Conservation (phyloP, 139 green algal genomes). For the Diplosphaera chodatii region DNA sequence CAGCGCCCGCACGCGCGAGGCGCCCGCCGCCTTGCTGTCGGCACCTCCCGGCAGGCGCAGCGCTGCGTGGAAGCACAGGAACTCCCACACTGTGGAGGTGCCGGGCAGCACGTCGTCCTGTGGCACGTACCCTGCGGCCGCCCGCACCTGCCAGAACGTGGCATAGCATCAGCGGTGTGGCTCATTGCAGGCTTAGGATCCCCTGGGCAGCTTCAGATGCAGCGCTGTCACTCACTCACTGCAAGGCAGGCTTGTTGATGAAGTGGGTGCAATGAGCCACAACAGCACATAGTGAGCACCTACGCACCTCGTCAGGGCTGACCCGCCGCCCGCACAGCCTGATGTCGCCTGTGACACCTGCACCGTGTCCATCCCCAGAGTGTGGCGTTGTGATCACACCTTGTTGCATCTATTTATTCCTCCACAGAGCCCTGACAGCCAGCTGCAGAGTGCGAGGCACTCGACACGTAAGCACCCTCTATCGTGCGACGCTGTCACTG, state of each 20-base stretch:
- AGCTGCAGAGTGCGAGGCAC: background rate
- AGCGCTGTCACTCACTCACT: too few relatives aligned
- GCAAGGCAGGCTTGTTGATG: too few relatives aligned
- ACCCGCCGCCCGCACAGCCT: constrained; percentile 30
- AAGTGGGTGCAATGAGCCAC: too few relatives aligned
- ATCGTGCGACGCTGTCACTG: background rate
- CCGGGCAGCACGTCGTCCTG: constrained; percentile 59
- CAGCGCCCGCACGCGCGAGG: constrained; percentile 25
- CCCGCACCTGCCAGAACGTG: constrained; percentile 9
- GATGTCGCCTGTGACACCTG: constrained; percentile 30
- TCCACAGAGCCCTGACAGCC: too few relatives aligned
- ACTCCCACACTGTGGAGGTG: constrained; percentile 61
- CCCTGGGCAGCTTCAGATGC: too few relatives aligned
- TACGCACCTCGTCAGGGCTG: background rate
- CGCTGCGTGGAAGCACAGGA: constrained; percentile 65
- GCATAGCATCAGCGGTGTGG: too few relatives aligned
- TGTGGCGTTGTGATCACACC: too few relatives aligned
- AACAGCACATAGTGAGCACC: too few relatives aligned
- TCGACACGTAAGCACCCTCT: too few relatives aligned
- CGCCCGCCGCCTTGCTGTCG: constrained; percentile 32
- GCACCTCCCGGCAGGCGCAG: constrained; percentile 36
- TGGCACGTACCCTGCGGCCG: constrained; percentile 44
- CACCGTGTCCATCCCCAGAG: too few relatives aligned
- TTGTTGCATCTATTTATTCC: too few relatives aligned
- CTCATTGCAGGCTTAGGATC: background rate